Evolutionary conservation across 202 grass and related monocot species (phyloP).

Genomic region (Brachypodium distachyon): DNA sequence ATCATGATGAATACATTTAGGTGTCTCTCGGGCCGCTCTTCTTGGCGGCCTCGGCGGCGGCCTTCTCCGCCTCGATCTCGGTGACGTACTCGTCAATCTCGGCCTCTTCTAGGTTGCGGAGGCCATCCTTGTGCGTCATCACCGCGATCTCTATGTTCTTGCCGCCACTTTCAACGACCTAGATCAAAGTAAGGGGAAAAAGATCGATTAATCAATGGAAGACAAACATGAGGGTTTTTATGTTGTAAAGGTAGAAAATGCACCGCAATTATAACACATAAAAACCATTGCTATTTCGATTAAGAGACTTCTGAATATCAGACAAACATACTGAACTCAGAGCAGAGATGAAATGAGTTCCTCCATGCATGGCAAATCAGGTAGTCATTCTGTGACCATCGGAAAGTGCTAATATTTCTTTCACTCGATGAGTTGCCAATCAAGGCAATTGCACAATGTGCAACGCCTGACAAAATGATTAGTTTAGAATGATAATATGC

Average conservation of each 20-base stretch:
- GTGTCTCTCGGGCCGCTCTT: slow-evolving; percentile 35
- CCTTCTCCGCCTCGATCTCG: slow-evolving; percentile 85
- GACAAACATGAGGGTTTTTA: not conserved
- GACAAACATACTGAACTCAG: too few relatives aligned
- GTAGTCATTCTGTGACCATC: not conserved
- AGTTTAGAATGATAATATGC: too few relatives aligned
- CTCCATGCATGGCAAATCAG: not conserved
- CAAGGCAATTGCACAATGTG: not conserved
- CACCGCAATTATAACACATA: not conserved
- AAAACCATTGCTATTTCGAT: not conserved
- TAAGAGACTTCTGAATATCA: not conserved
- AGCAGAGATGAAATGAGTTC: not conserved
- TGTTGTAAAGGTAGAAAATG: not conserved
- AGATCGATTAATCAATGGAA: not conserved
- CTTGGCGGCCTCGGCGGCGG: slow-evolving; percentile 76
- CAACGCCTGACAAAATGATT: not conserved
- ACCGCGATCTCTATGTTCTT: slow-evolving; percentile 94
- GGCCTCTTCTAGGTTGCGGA: slow-evolving; percentile 57
- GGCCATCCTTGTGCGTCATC: slow-evolving; percentile 58
- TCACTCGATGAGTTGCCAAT: not conserved
- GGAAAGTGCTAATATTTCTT: not conserved
- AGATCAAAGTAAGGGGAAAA: not conserved
- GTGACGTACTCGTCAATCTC: slow-evolving; percentile 74
- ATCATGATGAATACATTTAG: slow-evolving; percentile 11
- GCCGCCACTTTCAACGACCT: slow-evolving; percentile 92